phyloP scores from a whole-genome alignment of 2,329 filamentous ascomycete species.

The Aspergillus sp. region DNA sequence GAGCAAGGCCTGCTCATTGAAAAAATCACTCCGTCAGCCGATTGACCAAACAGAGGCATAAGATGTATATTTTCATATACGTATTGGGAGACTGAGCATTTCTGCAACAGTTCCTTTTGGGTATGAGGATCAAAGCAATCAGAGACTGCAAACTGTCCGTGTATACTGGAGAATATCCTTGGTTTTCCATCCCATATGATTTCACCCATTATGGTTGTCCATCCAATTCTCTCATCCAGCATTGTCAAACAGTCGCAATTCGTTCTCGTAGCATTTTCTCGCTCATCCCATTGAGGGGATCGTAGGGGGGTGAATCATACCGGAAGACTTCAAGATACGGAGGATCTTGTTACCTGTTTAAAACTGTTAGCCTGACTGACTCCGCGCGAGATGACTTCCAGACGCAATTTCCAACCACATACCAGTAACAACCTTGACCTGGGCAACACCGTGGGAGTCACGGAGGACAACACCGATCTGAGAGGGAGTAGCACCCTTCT shows the following conservation, averaged over 20 bases:
- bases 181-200: neutral
- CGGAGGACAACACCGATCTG: slow-evolving; percentile 98
- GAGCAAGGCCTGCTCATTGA: slow-evolving; percentile 79
- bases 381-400: neutral
- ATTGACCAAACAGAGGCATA: slow-evolving; percentile 81
- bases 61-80: slow-evolving; percentile 10
- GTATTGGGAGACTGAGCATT: slow-evolving; percentile 20
- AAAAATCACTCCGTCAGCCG: slow-evolving; percentile 86
- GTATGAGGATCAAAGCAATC: slow-evolving; percentile 6
- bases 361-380: slow-evolving; percentile 33
- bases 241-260: no score
- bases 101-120: slow-evolving; percentile 17
- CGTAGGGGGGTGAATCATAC: slow-evolving; percentile 55
- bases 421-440: slow-evolving; percentile 97
- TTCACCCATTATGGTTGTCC: neutral
- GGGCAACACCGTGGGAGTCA: slow-evolving; percentile 96
- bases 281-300: slow-evolving; percentile 20
- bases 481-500: slow-evolving; percentile 96
- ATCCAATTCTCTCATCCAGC: no score
- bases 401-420: slow-evolving; percentile 36
- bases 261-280: slow-evolving; percentile 2
- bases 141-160: neutral
- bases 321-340: slow-evolving; percentile 94
- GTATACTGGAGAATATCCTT: no score
- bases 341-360: slow-evolving; percentile 95